phyloP scores from a whole-genome alignment of 2,329 filamentous ascomycete species.

The Ambrosiella beaveri region DNA sequence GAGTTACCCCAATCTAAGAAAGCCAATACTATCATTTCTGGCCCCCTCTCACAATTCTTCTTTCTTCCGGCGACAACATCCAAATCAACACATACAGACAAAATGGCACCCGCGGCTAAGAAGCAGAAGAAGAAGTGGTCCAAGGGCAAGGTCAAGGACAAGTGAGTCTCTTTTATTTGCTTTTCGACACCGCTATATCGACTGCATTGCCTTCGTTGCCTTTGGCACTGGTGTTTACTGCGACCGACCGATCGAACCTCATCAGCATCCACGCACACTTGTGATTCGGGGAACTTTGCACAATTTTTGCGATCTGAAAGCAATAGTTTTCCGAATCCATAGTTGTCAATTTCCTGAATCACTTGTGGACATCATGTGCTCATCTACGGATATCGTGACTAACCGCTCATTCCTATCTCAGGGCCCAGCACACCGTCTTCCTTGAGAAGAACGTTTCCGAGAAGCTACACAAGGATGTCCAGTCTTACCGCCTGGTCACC shows the following conservation, averaged over 20 bases:
- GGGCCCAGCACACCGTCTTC: slow-evolving; percentile 94
- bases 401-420: slow-evolving; percentile 4
- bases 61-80: slow-evolving; percentile 13
- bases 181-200: neutral
- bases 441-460: slow-evolving; percentile 96
- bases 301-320: neutral
- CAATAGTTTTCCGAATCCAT: neutral
- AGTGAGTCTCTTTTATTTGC: slow-evolving; percentile 22
- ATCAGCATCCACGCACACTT: neutral
- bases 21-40: slow-evolving; percentile 14
- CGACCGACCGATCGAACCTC: neutral
- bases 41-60: slow-evolving; percentile 12
- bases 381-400: neutral
- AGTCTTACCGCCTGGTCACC: slow-evolving; percentile 98
- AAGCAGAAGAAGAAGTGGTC: slow-evolving; percentile 38
- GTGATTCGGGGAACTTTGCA: neutral
- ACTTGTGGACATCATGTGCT: too few species aligned
- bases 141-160: slow-evolving; percentile 85
- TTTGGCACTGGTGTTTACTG: neutral
- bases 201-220: neutral
- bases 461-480: slow-evolving; percentile 99
- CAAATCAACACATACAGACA: slow-evolving; percentile 21
- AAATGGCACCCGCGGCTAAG: slow-evolving; percentile 32
- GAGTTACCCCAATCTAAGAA: slow-evolving; percentile 9
- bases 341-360: too few species aligned